Evolutionary conservation across 495 filamentous ascomycete genomes (phyloP).

Genomic region (Penicillium fimorum): DNA sequence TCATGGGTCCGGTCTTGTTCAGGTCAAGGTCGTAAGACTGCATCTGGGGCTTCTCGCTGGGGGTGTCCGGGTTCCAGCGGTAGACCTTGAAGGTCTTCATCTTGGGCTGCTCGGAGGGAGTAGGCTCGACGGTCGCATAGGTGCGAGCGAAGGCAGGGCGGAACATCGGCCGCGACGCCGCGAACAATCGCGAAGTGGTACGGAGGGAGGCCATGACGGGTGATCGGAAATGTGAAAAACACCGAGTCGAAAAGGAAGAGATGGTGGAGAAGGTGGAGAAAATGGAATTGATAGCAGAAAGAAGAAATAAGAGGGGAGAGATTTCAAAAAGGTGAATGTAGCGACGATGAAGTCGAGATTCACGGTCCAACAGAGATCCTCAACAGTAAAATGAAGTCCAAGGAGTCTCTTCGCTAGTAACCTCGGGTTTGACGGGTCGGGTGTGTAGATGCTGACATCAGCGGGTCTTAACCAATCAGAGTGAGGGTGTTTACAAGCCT

Average conservation of each 20-base stretch:
- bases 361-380: constrained; percentile 12
- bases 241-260: neutral
- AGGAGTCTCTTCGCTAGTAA: constrained; percentile 37
- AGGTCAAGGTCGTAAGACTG: constrained; percentile 90
- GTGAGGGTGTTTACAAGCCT: constrained; percentile 43
- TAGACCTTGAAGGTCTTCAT: constrained; percentile 98
- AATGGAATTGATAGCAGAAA: constrained; percentile 8
- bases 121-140: constrained; percentile 53
- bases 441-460: constrained; percentile 35
- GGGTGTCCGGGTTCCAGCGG: constrained; percentile 94
- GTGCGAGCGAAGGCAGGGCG: constrained; percentile 47
- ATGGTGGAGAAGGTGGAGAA: constrained; percentile 1
- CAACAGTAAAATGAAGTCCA: constrained; percentile 33
- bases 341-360: constrained; percentile 10
- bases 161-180: constrained; percentile 55
- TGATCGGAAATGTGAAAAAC: constrained; percentile 10
- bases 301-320: constrained; percentile 15
- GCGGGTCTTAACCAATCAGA: constrained; percentile 37
- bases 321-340: constrained; percentile 18
- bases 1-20: constrained; percentile 98
- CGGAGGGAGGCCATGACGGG: constrained; percentile 76
- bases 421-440: constrained; percentile 44
- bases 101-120: constrained; percentile 52
- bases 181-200: constrained; percentile 64
- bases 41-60: constrained; percentile 89